Evolutionary conservation across 2,329 filamentous ascomycete genomes (phyloP).

Genomic region (Claviceps spartinae): DNA sequence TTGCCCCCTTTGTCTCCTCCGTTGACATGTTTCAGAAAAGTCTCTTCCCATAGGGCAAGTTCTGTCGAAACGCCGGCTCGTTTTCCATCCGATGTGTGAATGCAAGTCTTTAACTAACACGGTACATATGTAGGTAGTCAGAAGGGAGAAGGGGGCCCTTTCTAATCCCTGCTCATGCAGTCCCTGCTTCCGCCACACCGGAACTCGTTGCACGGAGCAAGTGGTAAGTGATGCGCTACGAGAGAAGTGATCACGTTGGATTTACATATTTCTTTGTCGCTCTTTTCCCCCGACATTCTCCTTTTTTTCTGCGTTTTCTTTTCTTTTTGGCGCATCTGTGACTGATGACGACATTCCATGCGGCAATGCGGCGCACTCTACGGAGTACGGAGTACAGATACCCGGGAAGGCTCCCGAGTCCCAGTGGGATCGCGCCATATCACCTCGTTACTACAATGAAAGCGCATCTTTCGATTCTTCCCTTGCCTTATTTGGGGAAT

Average conservation of each 20-base stretch:
- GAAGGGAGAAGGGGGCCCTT: not conserved
- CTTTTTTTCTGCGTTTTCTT: not conserved
- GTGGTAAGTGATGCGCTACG: not conserved
- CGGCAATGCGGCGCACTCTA: not conserved
- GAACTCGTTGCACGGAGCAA: not conserved
- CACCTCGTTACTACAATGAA: not conserved
- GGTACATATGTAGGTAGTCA: no score
- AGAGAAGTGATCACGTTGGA: not conserved
- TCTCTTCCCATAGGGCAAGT: no score
- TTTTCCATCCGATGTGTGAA: not conserved
- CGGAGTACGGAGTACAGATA: not conserved
- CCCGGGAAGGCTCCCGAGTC: no score
- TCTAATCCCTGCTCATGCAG: not conserved
- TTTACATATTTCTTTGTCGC: no score
- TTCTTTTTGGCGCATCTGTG: not conserved
- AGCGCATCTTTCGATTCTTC: not conserved
- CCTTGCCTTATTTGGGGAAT: not conserved
- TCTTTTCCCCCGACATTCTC: no score
- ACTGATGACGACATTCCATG: not conserved
- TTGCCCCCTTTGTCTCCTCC: no score
- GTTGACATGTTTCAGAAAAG: no score
- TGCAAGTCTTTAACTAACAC: not conserved
- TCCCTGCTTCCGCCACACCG: conserved; percentile 2
- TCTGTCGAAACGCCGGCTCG: not conserved
- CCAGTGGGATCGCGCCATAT: no score